Evolutionary conservation across 75 land plant species (phyloP).

Genomic region (Sequoiadendron giganteum): DNA sequence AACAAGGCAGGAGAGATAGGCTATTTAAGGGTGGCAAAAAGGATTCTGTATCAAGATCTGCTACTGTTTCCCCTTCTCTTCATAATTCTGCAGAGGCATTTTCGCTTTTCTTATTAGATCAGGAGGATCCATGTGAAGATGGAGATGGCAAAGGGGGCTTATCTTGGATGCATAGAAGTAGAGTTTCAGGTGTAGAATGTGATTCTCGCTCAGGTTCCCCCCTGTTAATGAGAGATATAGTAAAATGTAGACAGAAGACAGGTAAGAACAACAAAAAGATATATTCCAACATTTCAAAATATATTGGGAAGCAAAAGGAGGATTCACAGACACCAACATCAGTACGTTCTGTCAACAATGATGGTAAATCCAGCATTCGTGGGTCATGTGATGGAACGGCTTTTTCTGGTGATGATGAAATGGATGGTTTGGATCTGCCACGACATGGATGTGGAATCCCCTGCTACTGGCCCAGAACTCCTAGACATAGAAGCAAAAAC

Average conservation of each 20-base stretch:
- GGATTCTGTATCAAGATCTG: background rate
- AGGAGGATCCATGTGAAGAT: conserved; percentile 21
- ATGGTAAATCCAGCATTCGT: conserved; percentile 33
- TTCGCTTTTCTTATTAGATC: conserved; percentile 10
- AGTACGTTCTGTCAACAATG: conserved; percentile 33
- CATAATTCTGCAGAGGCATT: conserved; percentile 12
- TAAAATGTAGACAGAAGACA: background rate
- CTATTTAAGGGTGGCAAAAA: background rate
- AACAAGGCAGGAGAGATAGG: conserved; percentile 6
- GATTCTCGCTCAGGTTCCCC: conserved; percentile 20
- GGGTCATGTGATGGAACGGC: conserved; percentile 57
- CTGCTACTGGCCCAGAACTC: conserved; percentile 54
- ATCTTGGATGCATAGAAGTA: conserved; percentile 3
- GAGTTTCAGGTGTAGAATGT: conserved; percentile 1
- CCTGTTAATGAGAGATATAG: conserved; percentile 11
- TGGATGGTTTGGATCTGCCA: conserved; percentile 54
- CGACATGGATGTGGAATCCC: conserved; percentile 78
- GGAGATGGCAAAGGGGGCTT: conserved; percentile 18
- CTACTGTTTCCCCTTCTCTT: background rate
- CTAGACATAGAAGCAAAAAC: conserved; percentile 23
- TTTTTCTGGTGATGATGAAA: conserved; percentile 36
- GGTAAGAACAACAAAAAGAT: conserved; percentile 14
- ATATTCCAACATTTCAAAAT: conserved; percentile 23
- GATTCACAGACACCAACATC: conserved; percentile 57
- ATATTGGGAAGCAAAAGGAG: conserved; percentile 32